Evolutionary conservation across 169 alveolate species (phyloP).

Genomic region (Toxoplasma gondii): DNA sequence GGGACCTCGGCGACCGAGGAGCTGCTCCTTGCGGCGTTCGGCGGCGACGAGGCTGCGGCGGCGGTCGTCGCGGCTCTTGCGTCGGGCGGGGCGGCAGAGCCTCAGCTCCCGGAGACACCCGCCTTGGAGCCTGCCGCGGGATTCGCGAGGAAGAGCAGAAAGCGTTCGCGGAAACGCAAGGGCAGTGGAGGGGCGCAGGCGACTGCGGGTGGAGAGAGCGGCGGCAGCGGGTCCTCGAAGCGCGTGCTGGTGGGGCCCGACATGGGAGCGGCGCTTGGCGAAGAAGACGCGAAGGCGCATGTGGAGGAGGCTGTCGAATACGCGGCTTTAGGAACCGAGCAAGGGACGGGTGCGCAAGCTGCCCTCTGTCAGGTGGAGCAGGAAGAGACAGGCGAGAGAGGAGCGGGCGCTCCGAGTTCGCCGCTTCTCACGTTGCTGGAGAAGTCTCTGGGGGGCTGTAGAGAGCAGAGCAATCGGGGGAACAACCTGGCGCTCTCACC

Average conservation of each 20-base stretch:
- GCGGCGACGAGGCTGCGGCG: background rate
- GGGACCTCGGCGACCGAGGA: background rate
- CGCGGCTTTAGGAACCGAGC: background rate
- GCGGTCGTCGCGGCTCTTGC: constrained; percentile 2
- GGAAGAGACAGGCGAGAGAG: background rate
- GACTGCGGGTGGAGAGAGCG: background rate
- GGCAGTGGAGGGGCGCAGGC: background rate
- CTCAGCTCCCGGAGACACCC: background rate
- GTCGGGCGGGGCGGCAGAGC: background rate
- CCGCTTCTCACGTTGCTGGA: background rate
- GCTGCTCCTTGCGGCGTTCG: background rate
- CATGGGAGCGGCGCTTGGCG: background rate
- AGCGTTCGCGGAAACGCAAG: background rate
- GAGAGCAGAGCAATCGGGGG: background rate
- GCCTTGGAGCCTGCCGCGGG: background rate
- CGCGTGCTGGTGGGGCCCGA: background rate
- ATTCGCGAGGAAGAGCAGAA: background rate
- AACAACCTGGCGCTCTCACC: too few relatives aligned
- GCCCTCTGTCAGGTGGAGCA: background rate
- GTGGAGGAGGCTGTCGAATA: background rate
- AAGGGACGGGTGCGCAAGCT: background rate
- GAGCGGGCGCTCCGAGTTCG: background rate
- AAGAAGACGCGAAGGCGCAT: background rate
- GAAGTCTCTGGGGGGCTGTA: background rate
- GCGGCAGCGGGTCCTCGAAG: background rate